Conservation (phyloP, 2,329 filamentous ascomycete species). For the Metarhizium anisopliae region DNA sequence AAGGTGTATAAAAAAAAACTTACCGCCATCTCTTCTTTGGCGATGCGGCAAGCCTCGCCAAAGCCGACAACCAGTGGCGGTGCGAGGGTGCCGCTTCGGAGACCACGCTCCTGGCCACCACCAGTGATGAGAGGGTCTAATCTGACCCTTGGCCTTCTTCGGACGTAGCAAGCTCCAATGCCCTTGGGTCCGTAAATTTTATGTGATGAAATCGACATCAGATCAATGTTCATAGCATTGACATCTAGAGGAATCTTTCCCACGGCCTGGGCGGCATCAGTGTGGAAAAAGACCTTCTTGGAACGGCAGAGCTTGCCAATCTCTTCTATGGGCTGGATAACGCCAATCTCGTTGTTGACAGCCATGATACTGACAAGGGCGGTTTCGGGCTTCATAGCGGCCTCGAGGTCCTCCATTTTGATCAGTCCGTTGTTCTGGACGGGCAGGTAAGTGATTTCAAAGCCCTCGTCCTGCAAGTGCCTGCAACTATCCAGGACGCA, state of each 20-base stretch:
- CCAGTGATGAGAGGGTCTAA: constrained; percentile 94
- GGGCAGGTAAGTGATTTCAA: constrained; percentile 92
- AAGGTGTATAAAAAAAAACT: constrained; percentile 28
- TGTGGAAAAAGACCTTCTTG: constrained; percentile 97
- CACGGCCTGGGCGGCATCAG: constrained; percentile 92
- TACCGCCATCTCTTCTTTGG: constrained; percentile 84
- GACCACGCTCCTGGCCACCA: constrained; percentile 89
- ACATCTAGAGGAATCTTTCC: constrained; percentile 96
- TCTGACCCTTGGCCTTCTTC: constrained; percentile 84
- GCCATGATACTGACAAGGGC: constrained; percentile 94
- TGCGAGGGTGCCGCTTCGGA: constrained; percentile 88
- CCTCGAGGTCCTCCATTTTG: constrained; percentile 73
- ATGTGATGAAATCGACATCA: constrained; percentile 98
- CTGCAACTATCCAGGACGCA: constrained; percentile 96
- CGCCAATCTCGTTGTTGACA: constrained; percentile 98
- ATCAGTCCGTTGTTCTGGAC: constrained; percentile 83
- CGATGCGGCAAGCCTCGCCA: constrained; percentile 89
- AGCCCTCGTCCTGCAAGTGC: constrained; percentile 94
- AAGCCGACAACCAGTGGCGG: constrained; percentile 86
- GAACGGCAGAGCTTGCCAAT: constrained; percentile 87
- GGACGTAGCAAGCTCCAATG: constrained; percentile 91
- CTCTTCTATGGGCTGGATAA: constrained; percentile 91
- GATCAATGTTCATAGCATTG: constrained; percentile 93
- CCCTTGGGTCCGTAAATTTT: constrained; percentile 99
- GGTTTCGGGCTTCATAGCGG: constrained; percentile 84